Conservation (phyloP, 139 green algal genomes). For the Mychonastes homosphaera region DNA sequence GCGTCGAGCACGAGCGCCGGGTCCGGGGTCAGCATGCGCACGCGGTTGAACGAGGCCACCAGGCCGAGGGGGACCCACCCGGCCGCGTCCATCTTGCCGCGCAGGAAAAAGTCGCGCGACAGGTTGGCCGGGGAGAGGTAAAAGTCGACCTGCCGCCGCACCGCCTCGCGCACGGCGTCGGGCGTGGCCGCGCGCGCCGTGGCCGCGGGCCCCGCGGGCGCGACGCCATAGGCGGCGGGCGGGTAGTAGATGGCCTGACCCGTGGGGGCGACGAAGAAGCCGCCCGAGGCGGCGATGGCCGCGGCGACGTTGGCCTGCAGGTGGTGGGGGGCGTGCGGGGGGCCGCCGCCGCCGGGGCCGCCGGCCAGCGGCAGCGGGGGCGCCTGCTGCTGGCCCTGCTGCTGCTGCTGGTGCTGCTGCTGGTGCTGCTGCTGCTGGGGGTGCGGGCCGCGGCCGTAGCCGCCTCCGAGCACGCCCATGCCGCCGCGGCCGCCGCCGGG, state of each 20-base stretch:
- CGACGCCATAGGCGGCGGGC: slow-evolving; percentile 37
- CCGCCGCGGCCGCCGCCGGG: slow-evolving; percentile 7
- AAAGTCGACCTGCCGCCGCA: slow-evolving; percentile 87
- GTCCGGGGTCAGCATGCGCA: slow-evolving; percentile 85
- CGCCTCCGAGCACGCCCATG: neutral
- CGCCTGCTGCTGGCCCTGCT: neutral
- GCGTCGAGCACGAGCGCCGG: slow-evolving; percentile 56
- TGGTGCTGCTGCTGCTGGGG: slow-evolving; percentile 1
- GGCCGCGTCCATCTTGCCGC: slow-evolving; percentile 84
- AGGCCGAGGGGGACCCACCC: slow-evolving; percentile 82
- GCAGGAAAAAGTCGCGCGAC: slow-evolving; percentile 85
- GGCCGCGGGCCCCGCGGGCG: neutral
- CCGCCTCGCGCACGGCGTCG: slow-evolving; percentile 39
- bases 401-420: slow-evolving; percentile 1
- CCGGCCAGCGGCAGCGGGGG: slow-evolving; percentile 13
- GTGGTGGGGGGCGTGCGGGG: slow-evolving; percentile 3
- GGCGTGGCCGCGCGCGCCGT: slow-evolving; percentile 16
- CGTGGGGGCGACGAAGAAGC: slow-evolving; percentile 29
- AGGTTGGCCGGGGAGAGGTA: slow-evolving; percentile 96
- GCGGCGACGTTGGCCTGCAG: neutral
- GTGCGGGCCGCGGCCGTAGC: slow-evolving; percentile 8
- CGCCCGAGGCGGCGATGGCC: slow-evolving; percentile 2
- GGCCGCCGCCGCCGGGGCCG: slow-evolving; percentile 10
- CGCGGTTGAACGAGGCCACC: slow-evolving; percentile 83
- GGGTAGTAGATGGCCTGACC: slow-evolving; percentile 61